Percentiles rank a stretch among this genome's conserved stretches.
phyloP scores from a whole-genome alignment of 352 stramenopile genomes.

The Peronospora farinosa region DNA sequence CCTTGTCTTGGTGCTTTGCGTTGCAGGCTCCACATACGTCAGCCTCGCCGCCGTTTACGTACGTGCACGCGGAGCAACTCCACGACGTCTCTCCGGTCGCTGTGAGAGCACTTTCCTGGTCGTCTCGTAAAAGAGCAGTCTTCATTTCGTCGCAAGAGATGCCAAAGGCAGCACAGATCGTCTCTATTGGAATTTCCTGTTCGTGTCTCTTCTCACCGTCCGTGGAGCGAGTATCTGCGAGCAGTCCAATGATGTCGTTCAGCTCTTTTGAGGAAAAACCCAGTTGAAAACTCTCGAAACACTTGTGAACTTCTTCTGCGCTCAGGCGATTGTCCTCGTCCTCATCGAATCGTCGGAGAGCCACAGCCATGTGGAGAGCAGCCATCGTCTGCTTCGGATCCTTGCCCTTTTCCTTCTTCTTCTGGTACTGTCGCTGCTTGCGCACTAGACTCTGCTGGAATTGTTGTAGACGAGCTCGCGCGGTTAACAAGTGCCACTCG shows the following conservation, averaged over 20 bases:
- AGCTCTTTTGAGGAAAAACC: slow-evolving; percentile 76
- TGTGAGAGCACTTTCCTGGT: slow-evolving; percentile 26
- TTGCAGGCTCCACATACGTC: slow-evolving; percentile 51
- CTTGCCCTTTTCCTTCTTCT: slow-evolving; percentile 38
- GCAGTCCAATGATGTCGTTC: slow-evolving; percentile 76
- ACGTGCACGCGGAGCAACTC: slow-evolving; percentile 76
- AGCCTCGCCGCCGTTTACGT: slow-evolving; percentile 46
- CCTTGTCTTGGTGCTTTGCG: slow-evolving; percentile 1
- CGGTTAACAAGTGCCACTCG: slow-evolving; percentile 92
- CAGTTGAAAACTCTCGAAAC: slow-evolving; percentile 82
- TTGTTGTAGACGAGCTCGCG: slow-evolving; percentile 75
- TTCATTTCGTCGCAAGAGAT: slow-evolving; percentile 51
- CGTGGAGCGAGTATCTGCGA: slow-evolving; percentile 47
- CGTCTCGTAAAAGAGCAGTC: slow-evolving; percentile 44
- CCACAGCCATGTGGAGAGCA: slow-evolving; percentile 42
- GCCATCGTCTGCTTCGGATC: slow-evolving; percentile 24
- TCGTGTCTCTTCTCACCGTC: slow-evolving; percentile 32
- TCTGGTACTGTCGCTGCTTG: slow-evolving; percentile 46
- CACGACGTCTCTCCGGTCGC: slow-evolving; percentile 29
- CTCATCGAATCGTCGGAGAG: slow-evolving; percentile 63
- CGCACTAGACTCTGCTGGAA: slow-evolving; percentile 73
- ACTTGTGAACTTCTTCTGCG: slow-evolving; percentile 71
- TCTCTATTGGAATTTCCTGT: slow-evolving; percentile 49
- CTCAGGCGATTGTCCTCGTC: slow-evolving; percentile 59
- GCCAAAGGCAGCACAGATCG: slow-evolving; percentile 63